A percentile compares a stretch with the other conserved stretches of the same genome.
These are phyloP conservation scores for grape (Vitis vinifera) DNA, from an alignment of 164 flowering plant genomes.

Conservation along the genomic window DNA sequence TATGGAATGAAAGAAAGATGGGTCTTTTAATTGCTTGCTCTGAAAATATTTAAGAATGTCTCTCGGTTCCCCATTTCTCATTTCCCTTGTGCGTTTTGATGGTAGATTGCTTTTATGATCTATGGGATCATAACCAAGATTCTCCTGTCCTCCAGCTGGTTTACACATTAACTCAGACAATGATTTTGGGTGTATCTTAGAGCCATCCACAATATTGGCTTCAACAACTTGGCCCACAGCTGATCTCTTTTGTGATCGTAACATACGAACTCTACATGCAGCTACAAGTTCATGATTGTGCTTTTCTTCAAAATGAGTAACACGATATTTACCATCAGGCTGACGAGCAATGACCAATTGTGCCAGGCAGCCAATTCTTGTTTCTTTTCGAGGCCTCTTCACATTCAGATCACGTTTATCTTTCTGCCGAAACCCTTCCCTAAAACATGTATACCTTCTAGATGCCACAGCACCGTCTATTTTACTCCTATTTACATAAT, in stretches of 20 bases:
- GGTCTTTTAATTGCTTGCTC: background rate
- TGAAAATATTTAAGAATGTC: background rate
- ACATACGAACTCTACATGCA: conserved; percentile 21
- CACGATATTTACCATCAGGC: conserved; percentile 26
- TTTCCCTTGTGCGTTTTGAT: conserved; percentile 6
- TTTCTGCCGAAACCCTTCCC: conserved; percentile 28
- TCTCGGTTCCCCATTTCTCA: conserved; percentile 13
- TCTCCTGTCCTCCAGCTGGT: conserved; percentile 11
- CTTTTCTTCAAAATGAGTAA: conserved; percentile 30
- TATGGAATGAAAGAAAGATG: conserved; percentile 5
- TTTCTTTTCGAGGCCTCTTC: conserved; percentile 28
- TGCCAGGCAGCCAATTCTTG: conserved; percentile 30
- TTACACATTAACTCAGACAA: background rate
- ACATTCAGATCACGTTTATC: conserved; percentile 21
- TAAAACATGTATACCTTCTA: conserved; percentile 27
- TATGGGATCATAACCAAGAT: conserved; percentile 10
- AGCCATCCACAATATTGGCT: conserved; percentile 12
- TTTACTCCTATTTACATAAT: conserved; percentile 32
- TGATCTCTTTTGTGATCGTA: conserved; percentile 25
- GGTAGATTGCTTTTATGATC: conserved; percentile 17
- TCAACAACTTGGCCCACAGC: conserved; percentile 16
- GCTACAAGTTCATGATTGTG: conserved; percentile 34
- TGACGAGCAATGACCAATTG: conserved; percentile 29
- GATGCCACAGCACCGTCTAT: conserved; percentile 31
- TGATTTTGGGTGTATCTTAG: background rate